Evolutionary conservation across 441 rosid genomes (phyloP), one percentile per base, ranked within the genome.

Genomic region (Gossypium aridum): DNA sequence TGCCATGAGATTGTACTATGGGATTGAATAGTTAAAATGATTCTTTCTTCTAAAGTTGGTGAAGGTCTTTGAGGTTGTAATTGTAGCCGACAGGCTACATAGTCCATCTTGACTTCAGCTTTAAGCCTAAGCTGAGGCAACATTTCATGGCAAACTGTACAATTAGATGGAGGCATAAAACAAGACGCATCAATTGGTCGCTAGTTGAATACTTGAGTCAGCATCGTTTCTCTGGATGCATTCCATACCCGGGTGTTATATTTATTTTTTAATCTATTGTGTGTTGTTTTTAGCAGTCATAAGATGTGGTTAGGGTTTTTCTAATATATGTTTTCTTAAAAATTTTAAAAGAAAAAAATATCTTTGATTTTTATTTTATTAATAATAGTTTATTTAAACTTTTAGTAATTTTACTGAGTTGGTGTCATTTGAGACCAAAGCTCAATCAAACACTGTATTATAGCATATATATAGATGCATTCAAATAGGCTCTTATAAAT

Each of bases 401-500:
- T 43, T 43, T 43, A 43, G 49, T 10, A 43, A 43, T 43, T 43
- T 43, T 9, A 43, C 14, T 13, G 4, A 10, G 49, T 43, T 43
- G 49, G 49, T 43, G 49, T 9, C 49, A 9, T 43, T 43, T 43
- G 47, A 43, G 1, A 9, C 47, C 47, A 43, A 26, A 59, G 16
- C 31, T 10, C 9, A 59, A 59, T 43, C 49, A 2, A 59, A 59
- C 28, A 59, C 63, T 59, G 13, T 59, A 23, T 59, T 23, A 23
- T 23, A 25, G 64, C 49, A 10, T 59, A 23, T 2, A 59, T 31
- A 22, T 56, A 56, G 62, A 54, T 70, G 73, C 10, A 28, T 31
- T 17, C 43, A 49, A 72, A 19, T 71, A 60, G 70, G 75, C 75
- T 72, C 10, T 3, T 8, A 22, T 54, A 53, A 54, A 31, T 70